Evolutionary conservation across 2,329 filamentous ascomycete species (phyloP).

Genomic region (Fusarium sp.): DNA sequence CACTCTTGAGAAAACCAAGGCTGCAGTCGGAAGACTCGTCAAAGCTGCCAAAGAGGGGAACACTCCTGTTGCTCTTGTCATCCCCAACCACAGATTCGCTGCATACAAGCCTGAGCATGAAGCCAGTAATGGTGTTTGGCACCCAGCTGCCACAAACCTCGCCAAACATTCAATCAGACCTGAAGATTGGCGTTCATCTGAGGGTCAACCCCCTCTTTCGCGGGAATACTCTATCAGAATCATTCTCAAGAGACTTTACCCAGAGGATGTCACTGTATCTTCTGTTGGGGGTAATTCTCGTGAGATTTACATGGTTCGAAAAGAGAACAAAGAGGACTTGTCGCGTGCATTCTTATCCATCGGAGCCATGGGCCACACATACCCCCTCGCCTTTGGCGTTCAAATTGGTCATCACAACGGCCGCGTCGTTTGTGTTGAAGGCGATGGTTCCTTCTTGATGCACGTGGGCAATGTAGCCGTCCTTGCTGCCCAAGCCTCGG

Average conservation of each 20-base stretch:
- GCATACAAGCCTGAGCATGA: neutral
- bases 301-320: conserved; percentile 11
- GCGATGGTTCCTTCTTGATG: neutral
- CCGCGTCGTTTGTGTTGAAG: neutral
- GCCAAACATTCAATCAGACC: neutral
- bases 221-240: neutral
- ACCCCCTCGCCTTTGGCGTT: neutral
- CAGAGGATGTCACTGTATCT: conserved; percentile 4
- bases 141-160: neutral
- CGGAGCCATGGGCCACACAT: neutral
- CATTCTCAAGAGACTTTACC: neutral
- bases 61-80: neutral
- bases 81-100: neutral
- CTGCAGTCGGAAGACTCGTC: neutral
- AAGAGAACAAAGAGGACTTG: conserved; percentile 2
- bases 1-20: neutral
- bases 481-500: neutral
- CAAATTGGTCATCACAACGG: neutral
- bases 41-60: neutral
- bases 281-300: conserved; percentile 10
- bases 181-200: neutral
- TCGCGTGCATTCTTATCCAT: neutral
- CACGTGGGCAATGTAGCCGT: neutral
- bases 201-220: neutral
- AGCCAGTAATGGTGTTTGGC: neutral